Conservation (phyloP, 2,329 filamentous ascomycete genomes). For the Helotiales sp. region DNA sequence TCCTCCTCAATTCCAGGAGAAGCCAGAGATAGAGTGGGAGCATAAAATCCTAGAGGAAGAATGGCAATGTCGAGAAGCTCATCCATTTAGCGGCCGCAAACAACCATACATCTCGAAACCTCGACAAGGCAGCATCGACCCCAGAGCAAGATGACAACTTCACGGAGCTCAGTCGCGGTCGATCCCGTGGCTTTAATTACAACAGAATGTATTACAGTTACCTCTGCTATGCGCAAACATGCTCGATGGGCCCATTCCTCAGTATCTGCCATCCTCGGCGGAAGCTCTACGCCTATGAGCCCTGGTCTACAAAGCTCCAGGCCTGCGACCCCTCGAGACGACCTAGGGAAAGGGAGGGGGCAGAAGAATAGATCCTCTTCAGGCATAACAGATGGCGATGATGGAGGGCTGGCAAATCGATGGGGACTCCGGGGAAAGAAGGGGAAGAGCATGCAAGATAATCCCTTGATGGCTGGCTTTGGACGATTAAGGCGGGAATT, state of each 20-base stretch:
- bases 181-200: conserved; percentile 92
- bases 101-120: too few relatives aligned
- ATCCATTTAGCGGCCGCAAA: too few relatives aligned
- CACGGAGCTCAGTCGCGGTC: conserved; percentile 67
- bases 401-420: conserved; percentile 69
- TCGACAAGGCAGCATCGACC: too few relatives aligned
- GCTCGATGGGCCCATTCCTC: conserved; percentile 94
- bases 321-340: conserved; percentile 39
- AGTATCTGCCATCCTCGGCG: conserved; percentile 91
- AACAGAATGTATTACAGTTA: conserved; percentile 98
- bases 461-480: conserved; percentile 93
- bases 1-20: conserved; percentile 13
- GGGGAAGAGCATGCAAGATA: conserved; percentile 96
- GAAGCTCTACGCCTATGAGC: conserved; percentile 50
- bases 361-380: conserved; percentile 25
- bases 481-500: conserved; percentile 85
- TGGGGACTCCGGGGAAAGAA: conserved; percentile 96
- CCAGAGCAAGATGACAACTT: conserved; percentile 21
- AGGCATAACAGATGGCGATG: conserved; percentile 45
- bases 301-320: conserved; percentile 44
- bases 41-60: too few relatives aligned
- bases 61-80: too few relatives aligned
- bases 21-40: conserved; percentile 6
- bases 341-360: conserved; percentile 23
- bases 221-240: conserved; percentile 97